Conservation (phyloP, 345 rosid genomes). For the Firmiana major region DNA sequence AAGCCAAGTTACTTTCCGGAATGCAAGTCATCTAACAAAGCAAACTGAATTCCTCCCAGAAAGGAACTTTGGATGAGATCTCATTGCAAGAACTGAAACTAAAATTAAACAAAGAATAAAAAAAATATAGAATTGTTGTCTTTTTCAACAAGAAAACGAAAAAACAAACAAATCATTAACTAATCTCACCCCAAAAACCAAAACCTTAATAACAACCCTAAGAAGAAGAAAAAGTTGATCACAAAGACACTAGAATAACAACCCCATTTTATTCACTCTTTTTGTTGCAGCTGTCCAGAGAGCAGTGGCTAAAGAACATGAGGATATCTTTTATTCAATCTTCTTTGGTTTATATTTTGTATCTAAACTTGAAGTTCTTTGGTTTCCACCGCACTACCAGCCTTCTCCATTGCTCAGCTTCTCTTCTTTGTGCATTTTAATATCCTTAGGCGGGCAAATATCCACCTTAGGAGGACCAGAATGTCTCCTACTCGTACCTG, state of each 20-base stretch:
- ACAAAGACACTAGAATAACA: not conserved
- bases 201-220: not conserved
- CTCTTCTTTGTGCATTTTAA: not conserved
- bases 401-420: constrained; percentile 11
- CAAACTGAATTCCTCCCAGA: too few species aligned
- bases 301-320: not conserved
- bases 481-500: constrained; percentile 41
- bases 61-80: not conserved
- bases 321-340: constrained; percentile 6
- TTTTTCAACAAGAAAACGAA: not conserved
- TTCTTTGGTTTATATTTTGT: not conserved
- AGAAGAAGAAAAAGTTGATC: not conserved
- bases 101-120: not conserved
- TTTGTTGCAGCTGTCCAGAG: constrained; percentile 9
- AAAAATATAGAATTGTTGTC: not conserved
- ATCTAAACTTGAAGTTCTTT: not conserved
- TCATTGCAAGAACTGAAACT: not conserved
- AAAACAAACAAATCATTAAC: not conserved
- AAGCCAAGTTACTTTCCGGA: too few species aligned
- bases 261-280: constrained; percentile 11
- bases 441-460: constrained; percentile 9
- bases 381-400: not conserved
- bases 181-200: not conserved
- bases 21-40: too few species aligned
- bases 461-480: constrained; percentile 50